Evolutionary conservation across 1,284 basidiomycete genomes (phyloP).

Genomic region (Cerrena zonata): DNA sequence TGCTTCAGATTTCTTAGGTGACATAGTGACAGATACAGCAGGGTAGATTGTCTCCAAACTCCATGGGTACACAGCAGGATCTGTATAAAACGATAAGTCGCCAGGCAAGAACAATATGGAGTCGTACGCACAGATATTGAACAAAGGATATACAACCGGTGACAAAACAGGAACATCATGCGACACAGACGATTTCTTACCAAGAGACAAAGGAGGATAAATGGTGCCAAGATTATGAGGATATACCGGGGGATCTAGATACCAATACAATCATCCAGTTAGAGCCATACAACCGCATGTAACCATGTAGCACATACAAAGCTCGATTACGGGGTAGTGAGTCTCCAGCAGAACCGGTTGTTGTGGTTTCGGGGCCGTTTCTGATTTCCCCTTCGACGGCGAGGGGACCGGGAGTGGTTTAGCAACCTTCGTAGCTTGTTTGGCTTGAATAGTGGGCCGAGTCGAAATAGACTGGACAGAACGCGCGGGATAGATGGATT

Average conservation of each 20-base stretch:
- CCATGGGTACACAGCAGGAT: constrained; percentile 14
- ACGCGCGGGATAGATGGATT: constrained; percentile 15
- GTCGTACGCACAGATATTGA: constrained; percentile 24
- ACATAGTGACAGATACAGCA: not conserved
- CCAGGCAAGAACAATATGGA: not conserved
- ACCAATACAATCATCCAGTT: not conserved
- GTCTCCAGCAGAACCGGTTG: not conserved
- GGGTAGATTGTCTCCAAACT: constrained; percentile 2
- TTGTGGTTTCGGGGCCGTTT: no score
- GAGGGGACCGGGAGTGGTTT: not conserved
- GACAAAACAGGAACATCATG: constrained; percentile 7
- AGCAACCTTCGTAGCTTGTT: no score
- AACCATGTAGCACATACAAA: not conserved
- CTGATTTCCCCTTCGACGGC: not conserved
- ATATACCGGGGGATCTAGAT: constrained; percentile 7
- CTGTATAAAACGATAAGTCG: constrained; percentile 4
- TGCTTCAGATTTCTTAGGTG: not conserved
- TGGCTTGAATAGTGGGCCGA: no score
- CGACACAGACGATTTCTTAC: not conserved
- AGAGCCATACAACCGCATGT: not conserved
- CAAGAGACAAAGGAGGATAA: constrained; percentile 3
- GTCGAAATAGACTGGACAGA: no score
- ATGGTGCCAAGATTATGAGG: constrained; percentile 6
- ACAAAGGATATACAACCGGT: constrained; percentile 18
- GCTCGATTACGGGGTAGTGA: not conserved